phyloP scores from a whole-genome alignment of 148 eudicot genomes.

The Rhododendron ovatum region DNA sequence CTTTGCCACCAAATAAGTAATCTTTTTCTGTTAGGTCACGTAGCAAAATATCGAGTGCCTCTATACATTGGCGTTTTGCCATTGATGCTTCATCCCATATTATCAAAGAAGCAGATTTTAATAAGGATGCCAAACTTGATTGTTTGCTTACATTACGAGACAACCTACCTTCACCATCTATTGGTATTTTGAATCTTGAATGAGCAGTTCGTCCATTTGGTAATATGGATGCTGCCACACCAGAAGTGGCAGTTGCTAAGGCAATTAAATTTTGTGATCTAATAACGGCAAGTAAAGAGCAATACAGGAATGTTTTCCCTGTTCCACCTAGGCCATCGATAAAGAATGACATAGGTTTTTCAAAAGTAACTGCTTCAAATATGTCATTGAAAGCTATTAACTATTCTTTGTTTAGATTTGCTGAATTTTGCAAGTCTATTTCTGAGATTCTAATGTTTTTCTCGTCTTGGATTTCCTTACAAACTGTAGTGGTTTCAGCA shows the following conservation, averaged over 20 bases:
- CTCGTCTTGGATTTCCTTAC: too few species aligned
- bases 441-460: too few species aligned
- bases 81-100: too few species aligned
- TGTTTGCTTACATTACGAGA: neutral
- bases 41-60: neutral
- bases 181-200: neutral
- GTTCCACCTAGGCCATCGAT: too few species aligned
- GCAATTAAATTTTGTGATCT: neutral
- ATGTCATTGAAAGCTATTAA: too few species aligned
- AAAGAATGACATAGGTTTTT: too few species aligned
- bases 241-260: neutral
- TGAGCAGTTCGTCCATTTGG: neutral
- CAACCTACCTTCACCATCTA: neutral
- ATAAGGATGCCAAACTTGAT: neutral
- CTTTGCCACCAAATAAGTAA: neutral
- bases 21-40: neutral
- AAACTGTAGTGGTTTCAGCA: too few species aligned
- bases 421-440: too few species aligned
- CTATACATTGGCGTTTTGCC: too few species aligned
- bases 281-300: neutral
- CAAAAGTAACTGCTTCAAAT: too few species aligned
- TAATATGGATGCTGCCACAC: neutral
- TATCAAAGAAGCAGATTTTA: too few species aligned
- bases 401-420: too few species aligned
- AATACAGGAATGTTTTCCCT: neutral